Percentiles rank a stretch among this genome's conserved stretches.
These are phyloP conservation scores for Alternaria solani DNA, from an alignment of 2,329 filamentous ascomycete genomes.

Conservation along the genomic window DNA sequence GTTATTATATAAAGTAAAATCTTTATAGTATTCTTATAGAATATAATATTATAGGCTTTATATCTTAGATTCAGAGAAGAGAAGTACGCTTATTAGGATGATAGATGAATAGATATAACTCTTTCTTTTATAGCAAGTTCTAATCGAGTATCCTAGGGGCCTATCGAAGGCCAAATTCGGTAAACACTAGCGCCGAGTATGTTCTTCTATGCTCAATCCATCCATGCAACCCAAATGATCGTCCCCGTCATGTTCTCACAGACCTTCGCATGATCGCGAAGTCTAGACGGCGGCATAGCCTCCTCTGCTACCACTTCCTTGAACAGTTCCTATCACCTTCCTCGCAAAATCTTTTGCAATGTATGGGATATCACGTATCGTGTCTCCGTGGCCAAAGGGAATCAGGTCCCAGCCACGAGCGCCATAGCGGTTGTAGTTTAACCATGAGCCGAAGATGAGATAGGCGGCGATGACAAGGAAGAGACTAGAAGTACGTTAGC, in stretches of 20 bases:
- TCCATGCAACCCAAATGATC: background rate
- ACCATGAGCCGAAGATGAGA: conserved; percentile 97
- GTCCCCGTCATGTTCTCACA: background rate
- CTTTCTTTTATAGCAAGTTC: background rate
- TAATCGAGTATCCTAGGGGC: background rate
- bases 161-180: too few species aligned
- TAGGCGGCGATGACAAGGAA: conserved; percentile 89
- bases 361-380: conserved; percentile 90
- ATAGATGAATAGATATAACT: too few species aligned
- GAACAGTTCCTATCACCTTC: conserved; percentile 80
- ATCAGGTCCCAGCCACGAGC: conserved; percentile 89
- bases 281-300: conserved; percentile 89
- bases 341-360: conserved; percentile 87
- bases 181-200: background rate
- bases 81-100: too few species aligned
- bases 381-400: conserved; percentile 75
- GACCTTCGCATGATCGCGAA: background rate
- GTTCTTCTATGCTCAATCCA: background rate
- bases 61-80: too few species aligned
- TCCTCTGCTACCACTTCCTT: conserved; percentile 82
- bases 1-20: too few species aligned
- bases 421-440: conserved; percentile 97
- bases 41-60: too few species aligned
- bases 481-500: conserved; percentile 60
- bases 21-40: too few species aligned